Base-by-base conservation (phyloP, 108 stramenopile species). In the Skeletonema menzelii region DNA sequence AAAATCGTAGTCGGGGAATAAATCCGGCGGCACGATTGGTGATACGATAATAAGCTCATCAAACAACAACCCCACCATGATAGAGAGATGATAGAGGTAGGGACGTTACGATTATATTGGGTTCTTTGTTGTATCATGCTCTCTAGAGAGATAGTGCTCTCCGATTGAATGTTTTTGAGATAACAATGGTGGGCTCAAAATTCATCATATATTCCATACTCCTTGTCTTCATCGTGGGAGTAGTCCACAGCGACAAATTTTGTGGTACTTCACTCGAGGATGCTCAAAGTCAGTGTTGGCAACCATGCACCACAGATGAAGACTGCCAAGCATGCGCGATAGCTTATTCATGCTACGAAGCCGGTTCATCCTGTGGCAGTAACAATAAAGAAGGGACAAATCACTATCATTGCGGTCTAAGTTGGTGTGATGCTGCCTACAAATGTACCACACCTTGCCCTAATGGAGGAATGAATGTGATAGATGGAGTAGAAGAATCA, bases 361-460 rank as follows among this genome's bases (percentile, higher is more conserved):
- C 67, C 3, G 55, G 44, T n/a, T 63, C 62, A 27, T 24, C 70
- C 14, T 72, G 69, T 31, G 58, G 67, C 22, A 55, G 59, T 24
- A 42, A 60, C 27, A 49, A 59, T 20, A 56, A 49, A 10, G 27
- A 37, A 30, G 78, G 79, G 19, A 49, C 59, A 3, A 53, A 56
- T 34, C 66, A 68, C 26, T 62, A 68, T 34, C 73, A 49, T 64
- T 79, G 78, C 31, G 78, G 78, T 26, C 13, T 60, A 0, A 67
- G 65, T 42, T 77, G 80, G 80, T 77, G 80, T 46, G 65, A 72
- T 44, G 80, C 80, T 11, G 70, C 80, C 3, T 66, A 77, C 8
- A 40, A 30, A 24, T 82, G 80, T 37, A 15, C 26, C 7, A 77
- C 35, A 15, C 76, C 80, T 3, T 82, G 80, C 46, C 71, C 76